Evolutionary conservation across 352 stramenopile species (phyloP), one percentile per base, ranked within the genome.

Genomic region (Globisporangium parvum): DNA sequence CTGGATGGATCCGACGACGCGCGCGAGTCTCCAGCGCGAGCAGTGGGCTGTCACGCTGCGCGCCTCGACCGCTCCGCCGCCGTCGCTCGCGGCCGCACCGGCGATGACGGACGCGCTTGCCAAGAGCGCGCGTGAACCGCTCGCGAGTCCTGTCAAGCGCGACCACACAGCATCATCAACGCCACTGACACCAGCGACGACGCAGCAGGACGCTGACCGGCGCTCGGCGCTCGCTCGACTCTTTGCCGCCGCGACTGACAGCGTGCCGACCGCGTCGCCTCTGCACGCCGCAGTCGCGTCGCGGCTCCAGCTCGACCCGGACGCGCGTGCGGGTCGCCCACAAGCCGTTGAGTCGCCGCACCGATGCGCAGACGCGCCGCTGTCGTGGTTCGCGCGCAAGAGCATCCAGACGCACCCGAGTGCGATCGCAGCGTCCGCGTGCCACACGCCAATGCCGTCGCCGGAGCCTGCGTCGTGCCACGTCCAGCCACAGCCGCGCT

Each of bases 361-460:
- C 45, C 20, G 31, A 17, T 1, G 14, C 14, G 18, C 35, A 2
- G 11, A 26, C 4, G 39, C 47, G 9, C 39, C 55, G 6, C 12
- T 39, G 47, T 61, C 47, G 55, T 55, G 47, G 55, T 33, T 42
- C 14, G n/a, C 45, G 18, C 55, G 40, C 39, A 31, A 18, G 28
- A 44, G 17, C 24, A 53, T 26, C 41, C 47, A 55, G 26, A 31
- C 49, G 11, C 41, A 45, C 8, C 49, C 31, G 33, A 20, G 26
- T 20, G 49, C 20, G 49, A 44, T 51, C 46, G 24, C 23, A 18
- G n/a, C 21, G 21, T 21, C 8, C 49, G n/a, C 18, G 41, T 47
- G 6, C 8, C 31, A 37, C 35, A 10, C 35, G 33, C 37, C 35
- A 20, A 33, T 24, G 21, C 35, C 26, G 28, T 57, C 52, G 3